phyloP scores from a whole-genome alignment of 345 rosid genomes.

The Rhodamnia rubescens region DNA sequence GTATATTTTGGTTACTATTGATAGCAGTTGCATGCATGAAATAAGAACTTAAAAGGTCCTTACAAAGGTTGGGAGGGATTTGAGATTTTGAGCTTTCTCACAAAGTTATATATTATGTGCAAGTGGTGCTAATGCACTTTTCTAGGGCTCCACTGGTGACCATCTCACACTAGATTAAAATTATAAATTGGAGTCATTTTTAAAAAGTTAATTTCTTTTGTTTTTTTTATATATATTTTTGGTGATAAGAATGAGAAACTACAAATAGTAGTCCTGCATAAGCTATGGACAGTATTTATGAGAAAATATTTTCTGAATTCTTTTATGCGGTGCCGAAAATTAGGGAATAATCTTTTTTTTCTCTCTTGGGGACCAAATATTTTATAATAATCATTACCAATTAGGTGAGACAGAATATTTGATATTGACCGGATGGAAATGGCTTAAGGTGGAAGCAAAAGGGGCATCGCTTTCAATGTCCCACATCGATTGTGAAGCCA shows the following conservation, averaged over 20 bases:
- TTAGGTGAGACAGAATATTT: slow-evolving; percentile 23
- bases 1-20: too few species aligned
- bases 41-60: too few species aligned
- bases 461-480: slow-evolving; percentile 23
- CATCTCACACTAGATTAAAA: neutral
- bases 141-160: neutral
- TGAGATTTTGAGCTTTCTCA: neutral
- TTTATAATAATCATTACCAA: slow-evolving; percentile 7
- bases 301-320: neutral
- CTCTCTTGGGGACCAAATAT: neutral
- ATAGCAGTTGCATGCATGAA: too few species aligned
- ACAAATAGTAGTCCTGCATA: neutral
- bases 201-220: too few species aligned
- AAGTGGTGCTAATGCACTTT: neutral
- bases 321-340: neutral
- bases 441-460: slow-evolving; percentile 68
- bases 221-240: neutral
- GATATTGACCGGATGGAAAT: slow-evolving; percentile 30
- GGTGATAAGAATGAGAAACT: neutral
- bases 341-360: neutral
- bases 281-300: neutral
- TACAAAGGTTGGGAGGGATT: neutral
- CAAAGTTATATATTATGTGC: neutral
- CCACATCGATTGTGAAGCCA: slow-evolving; percentile 29
- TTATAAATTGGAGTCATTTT: neutral